Evolutionary conservation across 2,329 filamentous ascomycete genomes (phyloP).

Genomic region (Eurotiales sp.): DNA sequence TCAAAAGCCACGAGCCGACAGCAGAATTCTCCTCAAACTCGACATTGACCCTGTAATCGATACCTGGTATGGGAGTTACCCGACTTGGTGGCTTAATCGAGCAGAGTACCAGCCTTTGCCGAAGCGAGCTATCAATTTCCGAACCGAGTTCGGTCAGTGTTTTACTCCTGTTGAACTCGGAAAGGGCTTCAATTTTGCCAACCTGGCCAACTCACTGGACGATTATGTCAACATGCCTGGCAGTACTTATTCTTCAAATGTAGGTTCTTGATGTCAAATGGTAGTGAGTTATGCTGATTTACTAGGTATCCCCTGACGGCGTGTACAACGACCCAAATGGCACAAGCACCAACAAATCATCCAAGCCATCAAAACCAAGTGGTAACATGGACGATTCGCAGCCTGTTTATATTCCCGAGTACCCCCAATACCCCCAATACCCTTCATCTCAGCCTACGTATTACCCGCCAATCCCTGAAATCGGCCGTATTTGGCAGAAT

Average conservation of each 20-base stretch:
- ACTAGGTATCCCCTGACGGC: constrained; percentile 19
- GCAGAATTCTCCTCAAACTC: constrained; percentile 36
- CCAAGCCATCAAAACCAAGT: not conserved
- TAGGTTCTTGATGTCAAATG: constrained; percentile 12
- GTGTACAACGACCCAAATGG: constrained; percentile 15
- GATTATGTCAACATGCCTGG: constrained; percentile 46
- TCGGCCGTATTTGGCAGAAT: constrained; percentile 2
- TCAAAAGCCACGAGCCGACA: constrained; percentile 41
- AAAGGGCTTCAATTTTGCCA: constrained; percentile 46
- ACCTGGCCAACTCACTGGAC: constrained; percentile 38
- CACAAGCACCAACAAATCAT: not conserved
- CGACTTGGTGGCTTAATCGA: constrained; percentile 33
- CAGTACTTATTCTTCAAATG: constrained; percentile 32
- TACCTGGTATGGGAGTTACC: constrained; percentile 40
- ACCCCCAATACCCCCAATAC: constrained; percentile 3
- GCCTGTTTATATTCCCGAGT: constrained; percentile 10
- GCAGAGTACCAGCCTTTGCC: constrained; percentile 36
- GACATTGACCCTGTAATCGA: constrained; percentile 44
- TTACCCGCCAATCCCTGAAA: constrained; percentile 2
- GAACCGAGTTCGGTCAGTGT: constrained; percentile 41
- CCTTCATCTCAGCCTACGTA: constrained; percentile 2
- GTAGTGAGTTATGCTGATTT: not conserved
- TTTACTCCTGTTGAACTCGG: constrained; percentile 35
- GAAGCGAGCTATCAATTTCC: constrained; percentile 37
- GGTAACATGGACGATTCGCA: not conserved